Base-by-base conservation (phyloP, 352 stramenopile genomes). In the Pythium sp. region DNA sequence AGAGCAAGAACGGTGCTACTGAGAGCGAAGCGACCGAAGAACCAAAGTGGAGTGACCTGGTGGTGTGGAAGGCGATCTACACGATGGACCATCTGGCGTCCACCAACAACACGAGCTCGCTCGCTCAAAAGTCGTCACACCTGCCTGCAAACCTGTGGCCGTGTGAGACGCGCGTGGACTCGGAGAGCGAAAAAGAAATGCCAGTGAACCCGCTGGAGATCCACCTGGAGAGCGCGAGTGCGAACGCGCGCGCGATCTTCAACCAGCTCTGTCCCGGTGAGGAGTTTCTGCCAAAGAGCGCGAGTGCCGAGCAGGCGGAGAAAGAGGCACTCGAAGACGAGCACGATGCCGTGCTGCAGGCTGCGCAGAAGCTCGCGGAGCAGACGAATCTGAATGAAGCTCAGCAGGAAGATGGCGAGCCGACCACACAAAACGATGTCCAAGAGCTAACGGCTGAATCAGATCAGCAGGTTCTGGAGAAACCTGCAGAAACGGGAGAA, bases 231-330 rank as follows among this genome's bases (percentile, higher is more conserved):
- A 88, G 75, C 43, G 78, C 76, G 32, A 85, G 80, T 65, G 71
- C 75, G 6, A 86, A 86, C n/a, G 86, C 87, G 12, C 80, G 81
- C 32, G 69, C 72, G 24, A 82, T 92, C 30, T 93, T 92, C 57
- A 67, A 78, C 28, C 63, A 76, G 46, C 70, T 93, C 8, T 93
- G 83, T 70, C 86, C 85, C 0, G 75, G 64, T 14, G 81, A 91
- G 12, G 43, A 62, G 8, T 70, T 93, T 90, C 54, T 92, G 30
- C 80, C 80, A 3, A 92, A 92, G 68, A 86, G 78, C 30, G 80
- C 77, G 14, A 84, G 78, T 26, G 80, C 78, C 4, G 78, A 89
- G 58, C 79, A 89, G 56, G 80, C 77, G 1, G 79, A 89, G 64
- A 71, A 75, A 26, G 67, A 91, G 22, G 82, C 65, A 57, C 74